These are phyloP conservation scores for Neonectria neomacrospora DNA, from an alignment of 2,329 filamentous ascomycete species.

Conservation along the genomic window DNA sequence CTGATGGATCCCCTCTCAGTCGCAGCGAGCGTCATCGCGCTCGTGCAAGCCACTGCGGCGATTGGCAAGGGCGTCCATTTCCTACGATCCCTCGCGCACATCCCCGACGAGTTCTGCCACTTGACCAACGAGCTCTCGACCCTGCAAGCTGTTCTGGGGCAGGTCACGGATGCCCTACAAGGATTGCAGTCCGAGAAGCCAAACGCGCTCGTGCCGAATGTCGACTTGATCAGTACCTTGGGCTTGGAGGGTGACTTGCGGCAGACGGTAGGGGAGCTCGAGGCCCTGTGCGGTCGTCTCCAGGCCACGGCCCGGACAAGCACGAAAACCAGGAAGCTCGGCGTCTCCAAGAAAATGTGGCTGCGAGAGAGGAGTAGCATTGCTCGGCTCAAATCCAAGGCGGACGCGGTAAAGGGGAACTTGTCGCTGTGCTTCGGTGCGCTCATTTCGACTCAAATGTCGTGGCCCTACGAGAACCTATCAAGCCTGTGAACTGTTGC, in stretches of 20 bases:
- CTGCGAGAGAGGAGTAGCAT: neutral
- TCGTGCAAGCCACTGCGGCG: neutral
- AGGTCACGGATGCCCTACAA: neutral
- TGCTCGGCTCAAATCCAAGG: neutral
- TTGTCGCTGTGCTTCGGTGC: neutral
- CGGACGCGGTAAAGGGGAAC: neutral
- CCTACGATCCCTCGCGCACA: neutral
- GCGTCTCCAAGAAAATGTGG: neutral
- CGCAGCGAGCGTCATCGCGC: neutral
- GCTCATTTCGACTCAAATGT: neutral
- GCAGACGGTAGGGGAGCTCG: neutral
- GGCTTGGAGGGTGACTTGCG: neutral
- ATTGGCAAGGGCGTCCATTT: neutral
- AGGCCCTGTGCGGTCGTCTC: neutral
- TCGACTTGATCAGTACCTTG: neutral
- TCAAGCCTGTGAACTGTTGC: neutral
- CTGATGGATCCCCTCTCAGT: neutral
- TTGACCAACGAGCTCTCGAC: neutral
- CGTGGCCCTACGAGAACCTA: neutral
- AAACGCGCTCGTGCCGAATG: neutral
- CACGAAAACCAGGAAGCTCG: neutral
- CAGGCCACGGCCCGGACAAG: neutral
- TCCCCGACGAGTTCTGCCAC: neutral
- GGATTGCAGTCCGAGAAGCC: neutral
- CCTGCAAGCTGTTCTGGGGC: neutral